Conservation (phyloP, 2,329 filamentous ascomycete species). For the Clarireedia homoeocarpa region DNA sequence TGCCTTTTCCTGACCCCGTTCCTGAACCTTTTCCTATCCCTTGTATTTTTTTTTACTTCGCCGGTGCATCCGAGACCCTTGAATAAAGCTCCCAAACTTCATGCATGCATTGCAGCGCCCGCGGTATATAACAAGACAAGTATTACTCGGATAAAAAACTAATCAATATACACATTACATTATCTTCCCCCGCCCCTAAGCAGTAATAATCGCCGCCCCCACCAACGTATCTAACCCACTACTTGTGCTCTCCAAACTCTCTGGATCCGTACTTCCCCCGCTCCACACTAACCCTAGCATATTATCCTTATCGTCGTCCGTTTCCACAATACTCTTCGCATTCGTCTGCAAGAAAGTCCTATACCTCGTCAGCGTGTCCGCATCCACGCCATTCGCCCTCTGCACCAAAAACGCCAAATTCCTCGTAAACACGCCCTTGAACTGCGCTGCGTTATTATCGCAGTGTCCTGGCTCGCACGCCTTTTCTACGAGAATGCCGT, state of each 20-base stretch:
- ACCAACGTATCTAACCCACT: constrained; percentile 10
- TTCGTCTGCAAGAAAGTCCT: neutral
- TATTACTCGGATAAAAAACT: neutral
- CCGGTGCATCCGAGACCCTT: too few relatives aligned
- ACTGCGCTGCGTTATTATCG: constrained; percentile 47
- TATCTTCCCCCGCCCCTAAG: neutral
- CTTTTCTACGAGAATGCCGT: constrained; percentile 44
- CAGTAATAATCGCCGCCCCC: neutral
- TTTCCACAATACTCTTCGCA: neutral
- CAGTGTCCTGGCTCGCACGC: constrained; percentile 41
- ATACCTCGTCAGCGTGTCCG: neutral
- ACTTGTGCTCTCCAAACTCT: constrained; percentile 2
- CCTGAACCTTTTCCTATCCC: too few relatives aligned
- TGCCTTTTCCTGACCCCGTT: too few relatives aligned
- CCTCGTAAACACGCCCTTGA: constrained; percentile 65
- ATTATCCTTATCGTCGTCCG: neutral
- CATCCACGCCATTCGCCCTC: constrained; percentile 8
- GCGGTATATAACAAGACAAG: too few relatives aligned
- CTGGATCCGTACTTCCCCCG: neutral
- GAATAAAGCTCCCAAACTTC: too few relatives aligned
- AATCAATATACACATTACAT: neutral
- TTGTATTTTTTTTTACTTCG: too few relatives aligned
- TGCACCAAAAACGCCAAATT: constrained; percentile 53
- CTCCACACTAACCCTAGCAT: constrained; percentile 9
- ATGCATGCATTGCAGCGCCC: too few relatives aligned